Evolutionary conservation across 306 rosid species (phyloP), one percentile per base, ranked within the genome.

Genomic region (Coriaria nepalensis): DNA sequence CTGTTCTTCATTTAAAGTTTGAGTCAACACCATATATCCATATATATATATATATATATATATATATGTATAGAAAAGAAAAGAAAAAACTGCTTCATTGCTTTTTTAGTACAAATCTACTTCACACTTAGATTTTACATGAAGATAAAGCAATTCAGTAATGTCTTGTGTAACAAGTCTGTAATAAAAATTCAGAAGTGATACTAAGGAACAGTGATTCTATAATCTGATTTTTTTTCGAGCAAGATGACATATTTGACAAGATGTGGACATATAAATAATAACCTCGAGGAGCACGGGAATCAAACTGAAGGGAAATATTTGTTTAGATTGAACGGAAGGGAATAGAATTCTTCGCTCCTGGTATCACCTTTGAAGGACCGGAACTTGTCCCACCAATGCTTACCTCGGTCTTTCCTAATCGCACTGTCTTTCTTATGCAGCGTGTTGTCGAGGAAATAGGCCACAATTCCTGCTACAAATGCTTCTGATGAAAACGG

Each of bases 321-420:
- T 59, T 92, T 92, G 80, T 92, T 86, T 8, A 86, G 87, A 43
- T 86, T 92, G 83, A 82, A 86, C 35, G 99, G 99, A 43, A 86
- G 67, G 20, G 96, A 79, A 71, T 86, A 92, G 65, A 92, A 92
- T 65, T 92, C 99, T 55, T 86, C 96, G 7, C 93, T 85, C 61
- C 99, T 79, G 7, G 77, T 35, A 29, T 92, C 99, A 4, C 83
- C 73, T 69, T 78, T 82, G 68, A 69, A 92, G 43, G 94, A 77
- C 49, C 61, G 39, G 73, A 71, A 92, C 73, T 86, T 92, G 68
- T 86, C 94, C 99, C 99, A 92, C 94, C 96, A 92, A 52, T 79
- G 78, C 60, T 82, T 92, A n/a, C 99, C 99, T 11, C 96, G 67
- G 71, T 92, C 99, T 66, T 92, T 92, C 64, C 88, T 61, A 54